Percentiles rank a stretch among this genome's conserved stretches.
Evolutionary conservation across 1,284 basidiomycete species (phyloP).

Genomic region (Irpex sp.): DNA sequence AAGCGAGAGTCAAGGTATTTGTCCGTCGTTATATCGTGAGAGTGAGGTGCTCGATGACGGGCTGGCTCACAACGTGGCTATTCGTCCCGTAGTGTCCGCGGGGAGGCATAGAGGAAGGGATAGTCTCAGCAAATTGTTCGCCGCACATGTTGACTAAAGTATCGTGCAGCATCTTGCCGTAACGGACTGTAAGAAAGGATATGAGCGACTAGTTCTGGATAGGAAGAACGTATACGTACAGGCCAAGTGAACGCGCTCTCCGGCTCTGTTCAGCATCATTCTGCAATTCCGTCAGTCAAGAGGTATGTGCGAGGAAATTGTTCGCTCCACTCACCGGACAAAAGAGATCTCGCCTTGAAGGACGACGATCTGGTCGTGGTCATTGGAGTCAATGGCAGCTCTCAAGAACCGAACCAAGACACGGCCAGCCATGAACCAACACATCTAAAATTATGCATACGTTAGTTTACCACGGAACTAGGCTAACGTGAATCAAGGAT

Average conservation of each 20-base stretch:
- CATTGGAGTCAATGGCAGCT: slow-evolving; percentile 51
- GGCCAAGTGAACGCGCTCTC: slow-evolving; percentile 61
- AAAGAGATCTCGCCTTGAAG: slow-evolving; percentile 61
- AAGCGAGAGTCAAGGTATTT: not conserved
- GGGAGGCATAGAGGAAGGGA: slow-evolving; percentile 9
- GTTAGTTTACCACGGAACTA: not conserved
- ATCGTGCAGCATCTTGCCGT: slow-evolving; percentile 58
- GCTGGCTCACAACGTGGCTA: not conserved
- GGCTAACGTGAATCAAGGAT: slow-evolving; percentile 3
- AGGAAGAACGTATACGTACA: slow-evolving; percentile 28
- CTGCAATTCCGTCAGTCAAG: slow-evolving; percentile 30
- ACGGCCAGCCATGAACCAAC: slow-evolving; percentile 64
- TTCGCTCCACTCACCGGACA: slow-evolving; percentile 48
- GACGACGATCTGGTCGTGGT: slow-evolving; percentile 48
- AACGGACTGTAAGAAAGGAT: slow-evolving; percentile 38
- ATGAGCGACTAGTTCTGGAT: not conserved
- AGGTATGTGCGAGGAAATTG: not conserved
- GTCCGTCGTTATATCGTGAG: not conserved
- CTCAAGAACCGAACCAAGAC: slow-evolving; percentile 63
- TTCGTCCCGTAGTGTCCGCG: slow-evolving; percentile 5
- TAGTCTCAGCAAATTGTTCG: slow-evolving; percentile 19
- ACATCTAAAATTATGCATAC: slow-evolving; percentile 42
- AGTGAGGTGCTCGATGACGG: slow-evolving; percentile 7
- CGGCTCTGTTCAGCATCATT: slow-evolving; percentile 55
- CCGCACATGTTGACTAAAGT: slow-evolving; percentile 31